A percentile compares a stretch with the other conserved stretches of the same genome.
Conservation (phyloP, 768 basidiomycete genomes). For the Hebeloma cylindrosporum region DNA sequence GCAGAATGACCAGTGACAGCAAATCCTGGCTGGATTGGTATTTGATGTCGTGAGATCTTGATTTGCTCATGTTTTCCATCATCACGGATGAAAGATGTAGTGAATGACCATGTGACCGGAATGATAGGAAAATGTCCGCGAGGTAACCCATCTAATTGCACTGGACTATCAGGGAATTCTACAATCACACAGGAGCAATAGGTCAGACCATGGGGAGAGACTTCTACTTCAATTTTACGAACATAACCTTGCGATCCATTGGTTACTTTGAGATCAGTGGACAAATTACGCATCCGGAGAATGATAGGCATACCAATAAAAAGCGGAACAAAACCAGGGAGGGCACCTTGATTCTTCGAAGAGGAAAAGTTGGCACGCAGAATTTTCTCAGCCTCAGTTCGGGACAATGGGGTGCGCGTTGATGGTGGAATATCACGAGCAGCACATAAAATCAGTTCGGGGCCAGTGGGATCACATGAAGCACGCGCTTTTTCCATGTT, state of each 20-base stretch:
- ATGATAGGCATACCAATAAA: constrained; percentile 33
- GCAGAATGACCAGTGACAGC: constrained; percentile 31
- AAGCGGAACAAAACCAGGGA: constrained; percentile 24
- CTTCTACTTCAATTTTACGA: constrained; percentile 16
- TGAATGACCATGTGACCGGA: constrained; percentile 11
- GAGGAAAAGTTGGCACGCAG: neutral
- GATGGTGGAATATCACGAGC: too few species aligned
- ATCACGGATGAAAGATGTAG: neutral
- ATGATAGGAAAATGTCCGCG: constrained; percentile 15
- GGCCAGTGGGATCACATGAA: too few species aligned
- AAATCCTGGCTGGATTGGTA: constrained; percentile 29
- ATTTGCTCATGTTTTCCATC: neutral
- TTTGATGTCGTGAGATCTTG: constrained; percentile 16
- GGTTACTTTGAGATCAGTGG: constrained; percentile 28
- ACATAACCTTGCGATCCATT: constrained; percentile 32
- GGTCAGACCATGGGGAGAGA: constrained; percentile 9
- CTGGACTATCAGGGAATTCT: constrained; percentile 14
- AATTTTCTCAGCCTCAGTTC: too few species aligned
- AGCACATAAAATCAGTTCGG: too few species aligned
- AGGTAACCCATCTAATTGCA: constrained; percentile 17
- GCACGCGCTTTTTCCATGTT: constrained; percentile 8
- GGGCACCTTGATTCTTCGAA: constrained; percentile 2
- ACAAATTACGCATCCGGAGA: constrained; percentile 23
- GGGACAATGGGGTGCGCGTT: too few species aligned
- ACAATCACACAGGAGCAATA: neutral